phyloP scores from a whole-genome alignment of 345 rosid genomes.

The Syzygium aromaticum region DNA sequence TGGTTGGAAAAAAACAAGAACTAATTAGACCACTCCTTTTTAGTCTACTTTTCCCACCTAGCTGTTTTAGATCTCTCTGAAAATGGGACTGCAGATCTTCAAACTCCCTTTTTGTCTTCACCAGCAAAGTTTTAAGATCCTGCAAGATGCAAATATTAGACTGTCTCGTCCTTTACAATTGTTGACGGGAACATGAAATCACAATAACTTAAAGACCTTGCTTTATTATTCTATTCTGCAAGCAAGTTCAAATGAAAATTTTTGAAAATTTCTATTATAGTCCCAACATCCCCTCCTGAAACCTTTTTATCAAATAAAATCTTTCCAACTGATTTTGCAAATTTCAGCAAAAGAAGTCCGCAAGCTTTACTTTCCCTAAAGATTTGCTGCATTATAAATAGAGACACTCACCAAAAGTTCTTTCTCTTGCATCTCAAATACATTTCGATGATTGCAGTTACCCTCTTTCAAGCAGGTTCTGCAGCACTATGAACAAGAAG shows the following conservation, averaged over 20 bases:
- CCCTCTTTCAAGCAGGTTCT: conserved; percentile 31
- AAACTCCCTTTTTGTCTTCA: conserved; percentile 54
- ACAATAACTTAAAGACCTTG: background rate
- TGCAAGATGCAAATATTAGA: conserved; percentile 11
- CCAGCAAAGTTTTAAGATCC: conserved; percentile 62
- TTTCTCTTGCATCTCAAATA: conserved; percentile 57
- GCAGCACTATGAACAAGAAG: conserved; percentile 32
- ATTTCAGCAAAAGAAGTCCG: background rate
- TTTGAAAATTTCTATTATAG: background rate
- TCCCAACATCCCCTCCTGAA: background rate
- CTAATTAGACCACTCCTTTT: background rate
- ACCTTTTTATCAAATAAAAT: background rate
- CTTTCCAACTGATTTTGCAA: background rate
- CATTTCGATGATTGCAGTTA: conserved; percentile 30
- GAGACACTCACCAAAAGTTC: conserved; percentile 55
- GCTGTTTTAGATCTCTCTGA: conserved; percentile 53
- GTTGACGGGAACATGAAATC: background rate
- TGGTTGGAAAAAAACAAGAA: background rate
- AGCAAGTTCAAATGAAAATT: background rate
- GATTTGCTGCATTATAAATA: background rate
- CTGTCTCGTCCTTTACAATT: background rate
- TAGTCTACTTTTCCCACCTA: conserved; percentile 32
- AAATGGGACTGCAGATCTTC: conserved; percentile 48
- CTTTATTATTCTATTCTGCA: background rate
- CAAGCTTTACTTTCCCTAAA: background rate